Conservation (phyloP, 495 filamentous ascomycete genomes). For the Trichoderma gamsii region DNA sequence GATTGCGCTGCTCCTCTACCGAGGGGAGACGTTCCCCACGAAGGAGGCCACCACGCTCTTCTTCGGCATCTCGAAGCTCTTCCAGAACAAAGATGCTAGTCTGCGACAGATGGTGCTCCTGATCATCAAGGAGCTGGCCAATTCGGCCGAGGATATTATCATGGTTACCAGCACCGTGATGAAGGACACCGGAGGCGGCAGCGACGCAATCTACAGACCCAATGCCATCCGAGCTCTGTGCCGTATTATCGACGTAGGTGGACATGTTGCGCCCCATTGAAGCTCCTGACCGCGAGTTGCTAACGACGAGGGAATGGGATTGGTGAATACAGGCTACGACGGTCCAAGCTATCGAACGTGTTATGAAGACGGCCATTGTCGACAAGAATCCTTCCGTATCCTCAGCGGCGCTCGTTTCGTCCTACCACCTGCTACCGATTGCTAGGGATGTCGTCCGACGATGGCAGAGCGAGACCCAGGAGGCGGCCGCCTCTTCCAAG, state of each 20-base stretch:
- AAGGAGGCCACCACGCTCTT: conserved; percentile 98
- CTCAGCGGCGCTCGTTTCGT: conserved; percentile 92
- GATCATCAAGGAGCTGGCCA: conserved; percentile 91
- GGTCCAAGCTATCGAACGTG: conserved; percentile 94
- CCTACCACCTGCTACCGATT: conserved; percentile 95
- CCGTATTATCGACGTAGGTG: conserved; percentile 79
- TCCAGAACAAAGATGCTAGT: conserved; percentile 98
- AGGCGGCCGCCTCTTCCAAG: conserved; percentile 73
- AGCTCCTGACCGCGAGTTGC: conserved; percentile 16
- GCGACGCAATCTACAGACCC: conserved; percentile 89
- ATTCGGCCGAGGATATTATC: conserved; percentile 97
- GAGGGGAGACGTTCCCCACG: conserved; percentile 91
- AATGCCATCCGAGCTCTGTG: conserved; percentile 96
- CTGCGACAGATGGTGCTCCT: conserved; percentile 99
- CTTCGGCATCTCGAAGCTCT: conserved; percentile 98
- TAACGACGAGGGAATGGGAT: conserved; percentile 24
- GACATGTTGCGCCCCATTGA: conserved; percentile 36
- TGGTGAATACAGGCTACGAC: conserved; percentile 65
- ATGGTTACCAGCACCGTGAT: conserved; percentile 99
- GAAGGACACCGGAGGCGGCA: conserved; percentile 96
- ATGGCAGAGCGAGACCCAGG: conserved; percentile 98
- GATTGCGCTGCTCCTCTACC: conserved; percentile 93
- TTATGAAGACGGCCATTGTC: conserved; percentile 98
- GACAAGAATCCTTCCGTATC: conserved; percentile 98
- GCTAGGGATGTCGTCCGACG: conserved; percentile 90